Evolutionary conservation across 106 monocot genomes (phyloP), one percentile per base, ranked within the genome.

Genomic region (Agapanthus africanus): DNA sequence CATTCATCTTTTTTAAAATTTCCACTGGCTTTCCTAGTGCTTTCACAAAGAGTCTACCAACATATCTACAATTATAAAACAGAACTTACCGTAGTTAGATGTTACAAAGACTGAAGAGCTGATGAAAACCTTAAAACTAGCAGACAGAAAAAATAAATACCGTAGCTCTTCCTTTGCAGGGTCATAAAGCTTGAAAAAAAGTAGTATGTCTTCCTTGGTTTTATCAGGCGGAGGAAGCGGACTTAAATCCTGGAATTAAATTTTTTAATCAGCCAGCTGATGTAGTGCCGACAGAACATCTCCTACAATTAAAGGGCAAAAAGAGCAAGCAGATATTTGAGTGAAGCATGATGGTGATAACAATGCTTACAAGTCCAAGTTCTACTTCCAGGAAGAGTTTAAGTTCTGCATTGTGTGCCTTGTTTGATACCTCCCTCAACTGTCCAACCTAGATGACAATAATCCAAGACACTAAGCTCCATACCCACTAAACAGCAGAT

Each of bases 101-200:
- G 38, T 49, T 59, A 31, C 28, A 63, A 11, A 44, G 23, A 6
- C 11, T 38, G n/a, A n/a, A n/a, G n/a, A n/a, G n/a, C n/a, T n/a
- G n/a, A 0, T 38, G 57, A 39, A 54, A 51, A 46, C 47, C 35
- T 56, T 56, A 66, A 37, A 28, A 33, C 13, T 40, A 47, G 30
- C 8, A 35, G 21, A 33, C 16, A 37, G 19, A 57, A 0, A 62
- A n/a, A n/a, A 54, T 4, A 69, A 63, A 52, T 87, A 97, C 97
- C 97, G 71, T 47, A 92, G 83, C 67, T 89, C 97, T 84, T 92
- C 89, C 75, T 89, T 97, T 74, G 82, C 76, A 67, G 91, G 89
- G 39, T 97, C 84, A 79, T 92, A 97, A 70, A 89, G 80, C 84
- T 97, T 97, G 79, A 97, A 92, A 72, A 89, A 97, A 34, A 97